Conservation (phyloP, 176 grass and related monocot genomes). For the Saccharum officinarum region DNA sequence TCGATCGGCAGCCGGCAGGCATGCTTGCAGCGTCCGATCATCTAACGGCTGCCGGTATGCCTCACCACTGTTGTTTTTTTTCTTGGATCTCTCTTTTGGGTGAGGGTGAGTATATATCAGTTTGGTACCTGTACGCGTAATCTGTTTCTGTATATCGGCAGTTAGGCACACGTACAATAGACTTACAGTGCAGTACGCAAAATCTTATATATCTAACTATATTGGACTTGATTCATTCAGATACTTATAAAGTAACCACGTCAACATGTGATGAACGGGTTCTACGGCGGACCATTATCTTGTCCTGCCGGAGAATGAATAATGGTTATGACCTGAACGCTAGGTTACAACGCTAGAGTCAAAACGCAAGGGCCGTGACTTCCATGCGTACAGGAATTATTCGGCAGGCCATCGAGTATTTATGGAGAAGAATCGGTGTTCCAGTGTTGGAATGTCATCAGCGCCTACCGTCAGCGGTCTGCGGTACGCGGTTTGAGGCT, state of each 20-base stretch:
- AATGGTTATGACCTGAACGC: slow-evolving; percentile 13
- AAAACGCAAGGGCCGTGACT: slow-evolving; percentile 5
- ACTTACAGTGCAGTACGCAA: neutral
- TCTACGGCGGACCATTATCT: neutral
- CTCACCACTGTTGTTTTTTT: neutral
- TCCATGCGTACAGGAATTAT: neutral
- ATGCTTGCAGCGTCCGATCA: neutral
- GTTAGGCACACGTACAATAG: neutral
- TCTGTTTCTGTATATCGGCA: neutral
- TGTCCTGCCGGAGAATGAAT: neutral
- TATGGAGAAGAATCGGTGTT: neutral
- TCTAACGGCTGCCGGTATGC: neutral
- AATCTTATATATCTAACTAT: neutral
- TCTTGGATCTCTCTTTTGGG: neutral
- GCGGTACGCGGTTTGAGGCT: too few species aligned
- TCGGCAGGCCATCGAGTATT: neutral
- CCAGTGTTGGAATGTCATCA: neutral
- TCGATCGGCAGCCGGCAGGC: neutral
- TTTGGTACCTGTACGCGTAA: neutral
- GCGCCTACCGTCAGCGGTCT: neutral
- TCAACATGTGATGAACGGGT: too few species aligned
- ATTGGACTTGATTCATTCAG: neutral
- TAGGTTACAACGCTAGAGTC: slow-evolving; percentile 38
- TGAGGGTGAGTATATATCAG: neutral
- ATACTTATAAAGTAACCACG: neutral